Evolutionary conservation across 2,329 filamentous ascomycete species (phyloP).

Genomic region (Microdochium bolleyi): DNA sequence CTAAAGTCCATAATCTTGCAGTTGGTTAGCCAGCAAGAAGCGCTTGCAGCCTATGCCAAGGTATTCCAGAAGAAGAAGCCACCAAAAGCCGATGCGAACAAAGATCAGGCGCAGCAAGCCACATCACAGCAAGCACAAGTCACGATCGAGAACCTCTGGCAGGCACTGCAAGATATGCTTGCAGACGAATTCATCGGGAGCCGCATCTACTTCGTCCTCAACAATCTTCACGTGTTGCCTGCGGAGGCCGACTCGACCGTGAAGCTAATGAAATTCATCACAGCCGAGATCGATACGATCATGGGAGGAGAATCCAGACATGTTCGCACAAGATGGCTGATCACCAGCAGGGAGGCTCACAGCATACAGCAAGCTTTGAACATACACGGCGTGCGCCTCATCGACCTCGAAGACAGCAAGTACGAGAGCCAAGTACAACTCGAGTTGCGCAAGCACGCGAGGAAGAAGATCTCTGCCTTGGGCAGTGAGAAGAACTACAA

Average conservation of each 20-base stretch:
- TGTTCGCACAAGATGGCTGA: constrained; percentile 26
- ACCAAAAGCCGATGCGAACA: constrained; percentile 8
- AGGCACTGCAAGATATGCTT: constrained; percentile 31
- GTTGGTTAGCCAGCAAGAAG: constrained; percentile 23
- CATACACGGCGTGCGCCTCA: constrained; percentile 18
- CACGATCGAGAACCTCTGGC: constrained; percentile 30
- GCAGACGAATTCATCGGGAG: constrained; percentile 25
- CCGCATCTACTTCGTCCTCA: constrained; percentile 29
- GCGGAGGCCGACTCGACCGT: constrained; percentile 24
- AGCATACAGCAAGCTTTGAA: constrained; percentile 21
- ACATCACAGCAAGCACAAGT: constrained; percentile 17
- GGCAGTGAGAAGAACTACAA: constrained; percentile 28
- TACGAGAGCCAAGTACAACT: constrained; percentile 27
- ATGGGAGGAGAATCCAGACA: constrained; percentile 12
- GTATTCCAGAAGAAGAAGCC: constrained; percentile 21
- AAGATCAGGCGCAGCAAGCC: not conserved
- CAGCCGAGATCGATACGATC: constrained; percentile 17
- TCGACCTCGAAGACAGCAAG: constrained; percentile 27
- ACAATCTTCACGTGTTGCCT: constrained; percentile 29
- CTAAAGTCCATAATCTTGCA: constrained; percentile 31
- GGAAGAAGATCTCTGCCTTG: constrained; percentile 24
- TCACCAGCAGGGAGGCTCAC: constrained; percentile 27
- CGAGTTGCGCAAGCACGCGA: constrained; percentile 24
- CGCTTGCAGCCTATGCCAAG: constrained; percentile 26
- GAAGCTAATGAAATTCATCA: constrained; percentile 24